A percentile compares a stretch with the other conserved stretches of the same genome.
Evolutionary conservation across 441 rosid genomes (phyloP).

Genomic region (Cnidoscolus chayamansa): DNA sequence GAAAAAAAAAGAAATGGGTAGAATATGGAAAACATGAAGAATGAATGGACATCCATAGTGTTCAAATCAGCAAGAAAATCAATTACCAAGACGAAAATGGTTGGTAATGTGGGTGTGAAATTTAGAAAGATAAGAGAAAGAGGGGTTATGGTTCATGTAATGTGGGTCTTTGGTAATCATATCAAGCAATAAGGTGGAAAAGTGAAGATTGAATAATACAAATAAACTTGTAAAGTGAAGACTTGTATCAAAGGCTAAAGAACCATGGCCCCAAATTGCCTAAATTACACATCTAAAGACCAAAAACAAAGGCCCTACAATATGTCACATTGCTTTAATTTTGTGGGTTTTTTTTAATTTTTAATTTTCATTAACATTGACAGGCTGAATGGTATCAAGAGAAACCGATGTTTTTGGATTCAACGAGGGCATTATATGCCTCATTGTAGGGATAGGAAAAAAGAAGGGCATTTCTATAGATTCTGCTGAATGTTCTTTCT

Average conservation of each 20-base stretch:
- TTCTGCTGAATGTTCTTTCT: background rate
- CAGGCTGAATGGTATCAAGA: constrained; percentile 2
- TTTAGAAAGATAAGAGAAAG: constrained; percentile 1
- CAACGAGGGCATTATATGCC: constrained; percentile 24
- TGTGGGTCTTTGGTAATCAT: constrained; percentile 34
- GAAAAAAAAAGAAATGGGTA: too few relatives aligned
- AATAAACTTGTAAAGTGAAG: constrained; percentile 36
- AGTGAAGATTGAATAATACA: constrained; percentile 33
- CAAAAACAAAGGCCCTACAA: constrained; percentile 27
- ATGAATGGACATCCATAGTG: constrained; percentile 40
- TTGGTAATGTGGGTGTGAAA: constrained; percentile 14
- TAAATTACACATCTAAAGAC: constrained; percentile 28
- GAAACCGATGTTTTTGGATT: constrained; percentile 22
- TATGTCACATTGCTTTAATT: background rate
- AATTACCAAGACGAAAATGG: constrained; percentile 22
- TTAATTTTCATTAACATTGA: too few relatives aligned
- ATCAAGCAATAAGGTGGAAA: constrained; percentile 32
- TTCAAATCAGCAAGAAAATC: constrained; percentile 31
- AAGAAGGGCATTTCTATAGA: background rate
- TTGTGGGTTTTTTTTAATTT: too few relatives aligned
- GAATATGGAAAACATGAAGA: background rate
- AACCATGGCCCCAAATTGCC: constrained; percentile 25
- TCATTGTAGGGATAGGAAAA: constrained; percentile 14
- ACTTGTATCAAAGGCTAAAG: constrained; percentile 30
- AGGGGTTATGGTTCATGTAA: constrained; percentile 11